Percentiles rank a stretch among this genome's conserved stretches.
Conservation (phyloP, 805 yeast species). For the Kluyveromyces nonfermentans region DNA sequence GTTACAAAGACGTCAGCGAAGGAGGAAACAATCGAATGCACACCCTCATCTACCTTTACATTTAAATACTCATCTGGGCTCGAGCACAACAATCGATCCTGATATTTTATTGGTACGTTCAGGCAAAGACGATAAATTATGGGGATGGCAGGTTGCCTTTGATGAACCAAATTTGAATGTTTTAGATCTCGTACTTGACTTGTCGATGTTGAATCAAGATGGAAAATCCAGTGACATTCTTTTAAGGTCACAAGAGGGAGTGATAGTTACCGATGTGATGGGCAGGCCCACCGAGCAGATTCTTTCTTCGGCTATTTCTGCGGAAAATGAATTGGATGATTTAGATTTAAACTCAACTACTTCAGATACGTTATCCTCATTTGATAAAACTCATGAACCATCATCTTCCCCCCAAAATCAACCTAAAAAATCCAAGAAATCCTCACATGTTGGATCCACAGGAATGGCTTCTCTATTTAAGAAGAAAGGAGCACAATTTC, state of each 20-base stretch:
- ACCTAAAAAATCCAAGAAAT: slow-evolving; percentile 9
- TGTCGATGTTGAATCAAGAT: slow-evolving; percentile 13
- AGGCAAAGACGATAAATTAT: slow-evolving; percentile 7
- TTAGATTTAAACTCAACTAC: background rate
- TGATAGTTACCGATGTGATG: slow-evolving; percentile 1
- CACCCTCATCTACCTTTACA: background rate
- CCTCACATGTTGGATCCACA: slow-evolving; percentile 10
- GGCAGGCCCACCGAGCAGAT: background rate
- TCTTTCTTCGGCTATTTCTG: background rate
- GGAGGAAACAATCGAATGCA: background rate
- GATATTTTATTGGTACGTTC: slow-evolving; percentile 25
- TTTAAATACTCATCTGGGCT: background rate
- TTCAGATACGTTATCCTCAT: background rate
- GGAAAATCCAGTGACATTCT: background rate
- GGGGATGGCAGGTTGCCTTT: slow-evolving; percentile 26
- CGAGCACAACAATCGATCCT: slow-evolving; percentile 9
- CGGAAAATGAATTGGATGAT: background rate
- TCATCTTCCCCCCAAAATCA: background rate
- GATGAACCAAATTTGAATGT: slow-evolving; percentile 27
- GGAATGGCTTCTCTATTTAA: slow-evolving; percentile 23
- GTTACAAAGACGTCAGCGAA: slow-evolving; percentile 1
- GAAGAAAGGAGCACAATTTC: slow-evolving; percentile 11
- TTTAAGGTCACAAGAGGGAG: background rate
- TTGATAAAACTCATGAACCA: background rate
- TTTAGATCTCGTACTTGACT: slow-evolving; percentile 21